Percentiles rank a stretch among this genome's conserved stretches.
phyloP scores from a whole-genome alignment of 164 flowering plant genomes.

The Tetrastigma voinierianum region DNA sequence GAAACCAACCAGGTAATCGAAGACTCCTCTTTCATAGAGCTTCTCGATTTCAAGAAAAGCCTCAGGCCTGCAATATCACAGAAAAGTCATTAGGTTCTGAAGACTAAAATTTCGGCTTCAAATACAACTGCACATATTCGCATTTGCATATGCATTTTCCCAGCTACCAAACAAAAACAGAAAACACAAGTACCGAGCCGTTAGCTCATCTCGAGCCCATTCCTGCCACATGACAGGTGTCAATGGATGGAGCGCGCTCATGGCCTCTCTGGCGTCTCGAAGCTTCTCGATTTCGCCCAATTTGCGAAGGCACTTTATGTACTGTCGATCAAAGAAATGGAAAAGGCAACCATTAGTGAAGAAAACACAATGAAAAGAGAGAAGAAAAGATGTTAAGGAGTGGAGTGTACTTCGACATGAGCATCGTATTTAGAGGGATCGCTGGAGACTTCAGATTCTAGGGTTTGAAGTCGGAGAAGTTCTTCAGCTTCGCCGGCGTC shows the following conservation, averaged over 20 bases:
- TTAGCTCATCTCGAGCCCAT: conserved; percentile 80
- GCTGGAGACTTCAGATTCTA: conserved; percentile 50
- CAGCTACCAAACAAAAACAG: background rate
- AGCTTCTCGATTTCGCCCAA: conserved; percentile 72
- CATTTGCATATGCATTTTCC: no score
- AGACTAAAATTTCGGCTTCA: no score
- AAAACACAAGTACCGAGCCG: conserved; percentile 39
- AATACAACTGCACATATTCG: no score
- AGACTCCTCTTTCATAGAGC: conserved; percentile 74
- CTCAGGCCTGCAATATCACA: conserved; percentile 49
- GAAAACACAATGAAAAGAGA: background rate
- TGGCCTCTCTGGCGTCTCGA: conserved; percentile 74
- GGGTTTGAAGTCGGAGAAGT: conserved; percentile 39
- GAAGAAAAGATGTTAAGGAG: no score
- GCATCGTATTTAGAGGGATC: conserved; percentile 72
- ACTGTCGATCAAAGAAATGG: conserved; percentile 36
- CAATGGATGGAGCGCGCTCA: conserved; percentile 72
- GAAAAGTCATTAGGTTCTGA: background rate
- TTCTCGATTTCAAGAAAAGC: conserved; percentile 46
- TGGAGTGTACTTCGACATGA: conserved; percentile 50
- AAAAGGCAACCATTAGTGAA: background rate
- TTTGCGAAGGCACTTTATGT: conserved; percentile 63
- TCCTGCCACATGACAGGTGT: conserved; percentile 87
- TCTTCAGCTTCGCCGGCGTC: conserved; percentile 49
- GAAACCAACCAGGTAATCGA: conserved; percentile 78